These are phyloP conservation scores for Apiospora kogelbergensis DNA, from an alignment of 2,329 filamentous ascomycete genomes.

Conservation along the genomic window DNA sequence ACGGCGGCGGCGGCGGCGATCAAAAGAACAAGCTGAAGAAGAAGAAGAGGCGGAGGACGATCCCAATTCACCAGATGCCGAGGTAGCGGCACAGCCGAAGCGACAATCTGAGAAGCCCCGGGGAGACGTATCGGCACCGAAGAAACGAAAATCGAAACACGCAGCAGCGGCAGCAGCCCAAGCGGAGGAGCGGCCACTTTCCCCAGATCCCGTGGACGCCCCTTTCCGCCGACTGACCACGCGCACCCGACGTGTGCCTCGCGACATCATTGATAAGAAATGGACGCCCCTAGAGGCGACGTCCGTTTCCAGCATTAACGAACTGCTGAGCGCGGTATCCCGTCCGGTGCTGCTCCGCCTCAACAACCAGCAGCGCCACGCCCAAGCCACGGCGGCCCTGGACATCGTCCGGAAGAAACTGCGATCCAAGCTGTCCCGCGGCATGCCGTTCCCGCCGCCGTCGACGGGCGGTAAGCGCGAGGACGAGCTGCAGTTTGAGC, in stretches of 20 bases:
- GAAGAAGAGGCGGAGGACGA: conserved; percentile 13
- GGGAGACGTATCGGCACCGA: conserved; percentile 15
- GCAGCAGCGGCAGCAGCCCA: conserved; percentile 9
- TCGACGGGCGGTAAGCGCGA: conserved; percentile 46
- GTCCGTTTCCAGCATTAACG: conserved; percentile 55
- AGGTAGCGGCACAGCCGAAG: conserved; percentile 9
- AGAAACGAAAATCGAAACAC: background rate
- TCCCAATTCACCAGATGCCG: conserved; percentile 8
- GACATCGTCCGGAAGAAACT: conserved; percentile 55
- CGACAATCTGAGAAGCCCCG: conserved; percentile 6
- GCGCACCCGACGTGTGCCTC: conserved; percentile 55
- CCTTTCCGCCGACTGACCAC: conserved; percentile 52
- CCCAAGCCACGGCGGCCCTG: conserved; percentile 56
- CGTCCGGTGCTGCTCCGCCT: conserved; percentile 62
- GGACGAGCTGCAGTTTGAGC: conserved; percentile 66
- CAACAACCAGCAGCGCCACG: conserved; percentile 45
- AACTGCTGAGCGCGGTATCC: conserved; percentile 58
- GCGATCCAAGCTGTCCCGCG: conserved; percentile 55
- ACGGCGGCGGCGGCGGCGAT: background rate
- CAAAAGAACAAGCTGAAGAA: conserved; percentile 9
- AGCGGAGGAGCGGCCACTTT: conserved; percentile 21
- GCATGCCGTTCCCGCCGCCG: conserved; percentile 65
- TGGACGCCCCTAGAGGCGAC: conserved; percentile 59
- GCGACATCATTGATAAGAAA: conserved; percentile 65
- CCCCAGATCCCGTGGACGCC: conserved; percentile 25